Evolutionary conservation across 2,329 filamentous ascomycete genomes (phyloP).

Genomic region (Pseudogymnoascus sp.): DNA sequence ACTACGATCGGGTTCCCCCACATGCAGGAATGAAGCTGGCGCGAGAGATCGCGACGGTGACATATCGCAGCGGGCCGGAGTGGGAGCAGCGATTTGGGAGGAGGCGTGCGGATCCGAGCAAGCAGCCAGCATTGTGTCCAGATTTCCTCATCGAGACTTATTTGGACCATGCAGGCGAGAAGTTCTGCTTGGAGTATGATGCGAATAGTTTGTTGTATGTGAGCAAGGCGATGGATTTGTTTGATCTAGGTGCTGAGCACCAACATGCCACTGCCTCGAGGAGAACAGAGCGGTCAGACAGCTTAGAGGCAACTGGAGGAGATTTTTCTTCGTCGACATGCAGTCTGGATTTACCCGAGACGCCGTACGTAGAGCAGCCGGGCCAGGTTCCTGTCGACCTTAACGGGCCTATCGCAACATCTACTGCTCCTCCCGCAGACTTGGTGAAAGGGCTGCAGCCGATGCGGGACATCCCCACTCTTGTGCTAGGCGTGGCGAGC

Average conservation of each 20-base stretch:
- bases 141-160: conserved; percentile 98
- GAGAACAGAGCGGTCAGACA: conserved; percentile 51
- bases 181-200: conserved; percentile 95
- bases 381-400: conserved; percentile 36
- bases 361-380: conserved; percentile 80
- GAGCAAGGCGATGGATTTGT: conserved; percentile 97
- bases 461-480: conserved; percentile 67
- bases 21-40: conserved; percentile 98
- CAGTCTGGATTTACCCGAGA: conserved; percentile 72
- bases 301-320: conserved; percentile 43
- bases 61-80: conserved; percentile 90
- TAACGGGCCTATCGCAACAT: conserved; percentile 27
- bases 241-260: conserved; percentile 73
- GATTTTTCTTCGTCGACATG: conserved; percentile 44
- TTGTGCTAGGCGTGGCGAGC: conserved; percentile 90
- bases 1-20: conserved; percentile 80
- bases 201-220: conserved; percentile 93
- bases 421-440: conserved; percentile 63
- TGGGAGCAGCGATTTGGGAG: conserved; percentile 95
- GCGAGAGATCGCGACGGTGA: conserved; percentile 93
- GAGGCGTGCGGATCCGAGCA: conserved; percentile 73
- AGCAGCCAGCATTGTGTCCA: conserved; percentile 86
- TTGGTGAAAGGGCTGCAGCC: conserved; percentile 66
- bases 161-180: conserved; percentile 94
- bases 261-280: conserved; percentile 57